These are phyloP conservation scores for Cryptococcus hybrid DNA, from an alignment of 1,284 basidiomycete species.

Conservation along the genomic window DNA sequence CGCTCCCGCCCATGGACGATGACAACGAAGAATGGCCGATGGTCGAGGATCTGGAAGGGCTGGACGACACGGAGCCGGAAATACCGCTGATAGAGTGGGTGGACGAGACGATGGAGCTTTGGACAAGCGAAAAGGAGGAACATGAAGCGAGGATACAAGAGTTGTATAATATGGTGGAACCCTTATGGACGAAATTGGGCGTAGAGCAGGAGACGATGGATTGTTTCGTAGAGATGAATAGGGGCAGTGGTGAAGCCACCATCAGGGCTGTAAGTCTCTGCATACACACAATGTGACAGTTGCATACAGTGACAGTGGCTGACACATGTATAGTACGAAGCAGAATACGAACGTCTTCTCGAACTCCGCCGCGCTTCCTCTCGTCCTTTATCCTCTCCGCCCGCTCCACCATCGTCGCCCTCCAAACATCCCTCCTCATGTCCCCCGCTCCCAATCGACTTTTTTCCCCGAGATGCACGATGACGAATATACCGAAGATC, in stretches of 20 bases:
- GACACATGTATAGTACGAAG: background rate
- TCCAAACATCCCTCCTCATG: constrained; percentile 83
- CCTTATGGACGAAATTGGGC: constrained; percentile 43
- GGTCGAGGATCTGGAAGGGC: constrained; percentile 25
- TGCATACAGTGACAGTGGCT: background rate
- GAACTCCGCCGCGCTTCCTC: constrained; percentile 84
- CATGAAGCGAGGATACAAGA: constrained; percentile 43
- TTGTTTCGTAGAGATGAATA: constrained; percentile 45
- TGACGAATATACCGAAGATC: constrained; percentile 86
- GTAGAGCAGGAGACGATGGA: constrained; percentile 43
- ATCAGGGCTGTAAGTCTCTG: constrained; percentile 40
- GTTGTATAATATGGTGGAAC: constrained; percentile 47
- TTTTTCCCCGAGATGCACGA: constrained; percentile 74
- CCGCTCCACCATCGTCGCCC: constrained; percentile 70
- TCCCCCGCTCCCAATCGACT: constrained; percentile 56
- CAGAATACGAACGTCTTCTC: constrained; percentile 54
- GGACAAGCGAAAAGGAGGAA: constrained; percentile 26
- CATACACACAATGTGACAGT: background rate
- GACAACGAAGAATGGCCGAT: constrained; percentile 27
- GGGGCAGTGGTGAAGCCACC: constrained; percentile 39
- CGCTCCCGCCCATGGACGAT: constrained; percentile 11
- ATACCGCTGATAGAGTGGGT: constrained; percentile 42
- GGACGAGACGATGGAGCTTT: constrained; percentile 35
- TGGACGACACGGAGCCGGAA: constrained; percentile 46
- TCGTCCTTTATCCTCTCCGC: constrained; percentile 80